phyloP scores from a whole-genome alignment of 1,284 basidiomycete genomes.

The Heterobasidion irregulare region DNA sequence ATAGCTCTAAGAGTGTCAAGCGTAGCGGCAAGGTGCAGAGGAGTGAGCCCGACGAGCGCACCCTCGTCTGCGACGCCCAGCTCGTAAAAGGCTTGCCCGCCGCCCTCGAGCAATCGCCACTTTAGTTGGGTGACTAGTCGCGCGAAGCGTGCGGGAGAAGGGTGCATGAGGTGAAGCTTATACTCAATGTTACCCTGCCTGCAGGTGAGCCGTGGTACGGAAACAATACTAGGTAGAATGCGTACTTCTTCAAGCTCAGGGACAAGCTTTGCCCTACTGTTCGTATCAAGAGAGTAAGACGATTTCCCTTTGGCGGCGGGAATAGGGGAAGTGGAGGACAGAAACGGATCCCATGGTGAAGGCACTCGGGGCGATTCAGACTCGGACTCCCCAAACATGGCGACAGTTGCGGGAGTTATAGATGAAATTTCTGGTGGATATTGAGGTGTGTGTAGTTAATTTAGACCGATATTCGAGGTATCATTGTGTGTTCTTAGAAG shows the following conservation, averaged over 20 bases:
- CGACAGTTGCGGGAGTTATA: conserved; percentile 7
- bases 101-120: conserved; percentile 88
- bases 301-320: conserved; percentile 20
- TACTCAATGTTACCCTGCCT: conserved; percentile 75
- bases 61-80: conserved; percentile 87
- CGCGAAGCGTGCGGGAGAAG: conserved; percentile 63
- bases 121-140: conserved; percentile 89
- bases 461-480: conserved; percentile 50
- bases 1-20: conserved; percentile 84
- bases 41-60: conserved; percentile 71
- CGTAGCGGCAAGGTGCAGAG: conserved; percentile 69
- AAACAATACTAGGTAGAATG: not conserved
- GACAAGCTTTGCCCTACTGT: conserved; percentile 45
- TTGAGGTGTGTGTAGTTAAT: not conserved
- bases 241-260: conserved; percentile 64
- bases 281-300: conserved; percentile 22
- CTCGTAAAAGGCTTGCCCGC: conserved; percentile 89
- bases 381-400: conserved; percentile 74
- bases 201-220: not conserved
- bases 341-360: conserved; percentile 72
- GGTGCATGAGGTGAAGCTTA: conserved; percentile 72
- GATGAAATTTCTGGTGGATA: not conserved
- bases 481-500: conserved; percentile 30
- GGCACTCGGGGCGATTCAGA: conserved; percentile 70
- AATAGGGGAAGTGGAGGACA: conserved; percentile 34